Evolutionary conservation across 2,329 filamentous ascomycete species (phyloP).

Genomic region (Ceratocystis smalleyi): DNA sequence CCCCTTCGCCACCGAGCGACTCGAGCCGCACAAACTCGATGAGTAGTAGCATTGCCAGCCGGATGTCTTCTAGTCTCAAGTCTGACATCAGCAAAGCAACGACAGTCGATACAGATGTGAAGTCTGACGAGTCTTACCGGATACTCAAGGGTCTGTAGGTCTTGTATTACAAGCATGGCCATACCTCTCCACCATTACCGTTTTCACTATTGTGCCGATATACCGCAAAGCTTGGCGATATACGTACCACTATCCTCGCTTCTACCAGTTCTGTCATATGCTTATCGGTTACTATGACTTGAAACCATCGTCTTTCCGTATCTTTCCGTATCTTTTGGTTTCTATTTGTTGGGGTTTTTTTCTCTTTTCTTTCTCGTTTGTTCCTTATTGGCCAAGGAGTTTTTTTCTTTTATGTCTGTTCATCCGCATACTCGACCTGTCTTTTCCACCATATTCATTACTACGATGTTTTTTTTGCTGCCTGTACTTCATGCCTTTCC

Average conservation of each 20-base stretch:
- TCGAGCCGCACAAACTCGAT: slow-evolving; percentile 34
- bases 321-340: background rate
- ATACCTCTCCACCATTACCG: background rate
- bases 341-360: background rate
- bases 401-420: background rate
- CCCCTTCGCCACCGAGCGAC: slow-evolving; percentile 32
- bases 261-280: background rate
- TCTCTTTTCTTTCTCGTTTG: background rate
- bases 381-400: background rate
- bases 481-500: background rate
- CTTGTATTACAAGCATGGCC: no score
- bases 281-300: background rate
- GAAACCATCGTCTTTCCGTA: background rate
- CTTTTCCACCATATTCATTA: background rate
- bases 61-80: slow-evolving; percentile 12
- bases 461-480: background rate
- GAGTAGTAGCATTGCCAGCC: slow-evolving; percentile 25
- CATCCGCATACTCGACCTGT: background rate
- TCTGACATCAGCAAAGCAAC: slow-evolving; percentile 14
- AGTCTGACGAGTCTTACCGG: slow-evolving; percentile 14
- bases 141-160: slow-evolving; percentile 14
- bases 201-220: background rate
- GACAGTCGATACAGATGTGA: slow-evolving; percentile 7
- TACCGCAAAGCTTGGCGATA: background rate
- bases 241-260: background rate